Evolutionary conservation across 2,329 filamentous ascomycete species (phyloP), one percentile per base, ranked within the genome.

Genomic region (Acephala macrosclerotiorum): DNA sequence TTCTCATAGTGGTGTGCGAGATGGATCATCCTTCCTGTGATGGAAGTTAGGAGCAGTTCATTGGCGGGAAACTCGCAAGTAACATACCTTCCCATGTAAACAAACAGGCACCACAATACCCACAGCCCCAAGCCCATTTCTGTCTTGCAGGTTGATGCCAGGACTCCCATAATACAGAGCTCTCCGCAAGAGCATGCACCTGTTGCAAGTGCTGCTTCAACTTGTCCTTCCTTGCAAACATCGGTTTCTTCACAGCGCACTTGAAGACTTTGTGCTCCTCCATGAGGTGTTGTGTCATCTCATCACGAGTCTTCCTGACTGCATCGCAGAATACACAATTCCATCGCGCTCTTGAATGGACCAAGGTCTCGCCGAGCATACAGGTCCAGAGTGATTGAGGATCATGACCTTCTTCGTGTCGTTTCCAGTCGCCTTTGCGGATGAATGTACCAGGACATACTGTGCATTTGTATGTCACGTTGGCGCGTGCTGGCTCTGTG

Each of bases 1-100:
- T 69, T 70, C 58, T 73, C 71, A 49, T 71, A 72, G 53, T 73
- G 71, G 36, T 70, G 68, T 16, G 71, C 68, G 20, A 73, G 65
- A 51, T 73, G 71, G 35, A 64, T 65, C 16, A 70, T 55, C 36
- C 71, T 51, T 9, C 64, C 71, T 73, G 36, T 26, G 20, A 14
- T 29, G n/a, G 1, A 35, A n/a, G 45, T 56, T 29, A 47, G 51
- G 4, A 14, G 26, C 18, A 36, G 14, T 12, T 38, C n/a, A 12
- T 14, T 29, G 58, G 35, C 36, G 40, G 22, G 29, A 63, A 51
- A 8, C 7, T 36, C 20, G 22, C 26, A 51, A 53, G 42, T 7
- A 47, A 68, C 69, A 61, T 65, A 73, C 71, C 67, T 58, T 70
- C 66, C 71, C 71, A 73, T 38, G 67, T 68, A 9, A 68, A 67